Evolutionary conservation across 2,329 filamentous ascomycete genomes (phyloP), one percentile per base, ranked within the genome.

Genomic region (Lomentospora prolificans): DNA sequence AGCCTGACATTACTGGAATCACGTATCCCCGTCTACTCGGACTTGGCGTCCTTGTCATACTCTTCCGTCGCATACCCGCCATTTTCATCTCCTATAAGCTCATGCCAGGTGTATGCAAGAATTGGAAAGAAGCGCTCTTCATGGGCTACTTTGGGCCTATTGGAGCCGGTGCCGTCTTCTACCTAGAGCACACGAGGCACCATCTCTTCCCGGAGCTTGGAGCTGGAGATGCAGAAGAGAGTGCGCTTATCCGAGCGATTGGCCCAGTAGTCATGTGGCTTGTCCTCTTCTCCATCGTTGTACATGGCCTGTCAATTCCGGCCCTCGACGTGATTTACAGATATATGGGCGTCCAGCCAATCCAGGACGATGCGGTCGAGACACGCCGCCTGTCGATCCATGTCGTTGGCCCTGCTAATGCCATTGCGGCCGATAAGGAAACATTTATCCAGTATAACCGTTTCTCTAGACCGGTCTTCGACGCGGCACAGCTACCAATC

Each of bases 71-170:
- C 1, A 80, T 84, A 27, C 80, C 80, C 0, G 73, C 79, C 2
- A 74, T 82, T 8, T 64, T 83, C 51, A 53, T 76, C 8, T 68
- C 72, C 1, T 83, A 82, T 64, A 79, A 76, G 60, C 66, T 79
- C 5, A 80, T 83, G 75, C 78, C 79, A 0, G 67, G 67, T 2
- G 71, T 75, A 0, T 72, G 76, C 56, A 72, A 72, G n/a, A 67
- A 73, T 61, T 81, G 75, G 71, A 78, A 76, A 60, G 80, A 84
- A 58, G 80, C 79, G 0, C 61, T 84, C 0, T 83, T 84, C 57
- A 79, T 83, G 77, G 80, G 80, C 0, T 82, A 82, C 58, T 90
- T 91, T 61, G 87, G 87, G 0, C 87, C 87, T 0, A 90, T 90
- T 50, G 87, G 87, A 2, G 86, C 89, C 7, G 85, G 84, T 19